phyloP scores from a whole-genome alignment of 331 rosid genomes.

The Stylosanthes scabra region DNA sequence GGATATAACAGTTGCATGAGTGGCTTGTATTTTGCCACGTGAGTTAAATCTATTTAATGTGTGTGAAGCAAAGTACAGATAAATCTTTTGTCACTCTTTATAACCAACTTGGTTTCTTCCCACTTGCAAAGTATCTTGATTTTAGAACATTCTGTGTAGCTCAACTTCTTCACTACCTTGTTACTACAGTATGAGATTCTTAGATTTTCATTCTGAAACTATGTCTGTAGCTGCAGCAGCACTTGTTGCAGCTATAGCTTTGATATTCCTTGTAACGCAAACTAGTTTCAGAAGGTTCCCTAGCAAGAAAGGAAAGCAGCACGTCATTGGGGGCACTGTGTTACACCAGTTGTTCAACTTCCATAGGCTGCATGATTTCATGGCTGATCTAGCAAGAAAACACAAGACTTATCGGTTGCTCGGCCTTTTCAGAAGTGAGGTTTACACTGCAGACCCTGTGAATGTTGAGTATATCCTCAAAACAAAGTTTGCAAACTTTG shows the following conservation, averaged over 20 bases:
- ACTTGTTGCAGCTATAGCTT: conserved; percentile 13
- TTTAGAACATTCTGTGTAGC: neutral
- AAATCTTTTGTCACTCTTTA: neutral
- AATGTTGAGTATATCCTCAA: conserved; percentile 51
- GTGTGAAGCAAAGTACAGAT: neutral
- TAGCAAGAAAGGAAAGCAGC: conserved; percentile 28
- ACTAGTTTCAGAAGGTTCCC: neutral
- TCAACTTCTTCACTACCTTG: neutral
- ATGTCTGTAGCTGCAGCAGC: neutral
- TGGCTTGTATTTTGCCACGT: too few species aligned
- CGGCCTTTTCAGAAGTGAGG: conserved; percentile 3
- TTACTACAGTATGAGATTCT: neutral
- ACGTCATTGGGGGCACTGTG: conserved; percentile 35
- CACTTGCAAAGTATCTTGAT: neutral
- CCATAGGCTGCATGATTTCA: conserved; percentile 44
- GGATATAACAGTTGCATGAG: too few species aligned
- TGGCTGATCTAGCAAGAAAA: conserved; percentile 40
- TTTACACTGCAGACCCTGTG: conserved; percentile 49
- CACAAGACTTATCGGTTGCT: conserved; percentile 42
- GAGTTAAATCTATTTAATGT: too few species aligned
- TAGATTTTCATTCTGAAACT: conserved; percentile 1
- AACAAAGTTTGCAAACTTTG: conserved; percentile 45
- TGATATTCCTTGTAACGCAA: neutral
- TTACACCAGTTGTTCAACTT: conserved; percentile 38
- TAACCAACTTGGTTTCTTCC: neutral